Percentiles rank a stretch among this genome's conserved stretches.
These are phyloP conservation scores for Salix brachista DNA, from an alignment of 345 rosid genomes.

Conservation along the genomic window DNA sequence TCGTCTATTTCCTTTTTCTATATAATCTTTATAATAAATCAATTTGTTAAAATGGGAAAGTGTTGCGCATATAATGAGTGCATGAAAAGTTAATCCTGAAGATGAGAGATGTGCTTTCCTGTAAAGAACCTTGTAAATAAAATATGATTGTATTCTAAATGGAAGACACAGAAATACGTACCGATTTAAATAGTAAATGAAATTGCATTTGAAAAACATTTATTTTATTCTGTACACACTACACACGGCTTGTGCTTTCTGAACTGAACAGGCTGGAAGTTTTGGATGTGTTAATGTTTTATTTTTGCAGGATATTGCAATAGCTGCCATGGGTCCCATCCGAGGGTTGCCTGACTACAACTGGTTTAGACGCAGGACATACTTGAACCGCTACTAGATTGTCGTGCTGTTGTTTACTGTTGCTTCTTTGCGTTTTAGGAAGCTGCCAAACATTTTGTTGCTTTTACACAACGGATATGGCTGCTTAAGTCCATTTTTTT, in stretches of 20 bases:
- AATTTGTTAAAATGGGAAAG: neutral
- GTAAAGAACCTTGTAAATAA: neutral
- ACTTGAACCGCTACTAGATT: constrained; percentile 83
- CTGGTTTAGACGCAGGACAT: constrained; percentile 99
- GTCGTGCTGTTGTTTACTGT: neutral
- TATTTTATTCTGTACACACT: neutral
- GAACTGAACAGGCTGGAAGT: neutral
- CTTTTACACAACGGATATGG: constrained; percentile 17
- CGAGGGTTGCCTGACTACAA: constrained; percentile 86
- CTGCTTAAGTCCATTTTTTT: constrained; percentile 11
- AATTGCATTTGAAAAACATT: neutral
- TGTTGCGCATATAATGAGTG: neutral
- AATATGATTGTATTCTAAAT: neutral
- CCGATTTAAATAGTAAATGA: neutral
- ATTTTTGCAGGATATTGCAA: constrained; percentile 72
- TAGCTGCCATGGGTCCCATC: constrained; percentile 94
- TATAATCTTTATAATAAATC: neutral
- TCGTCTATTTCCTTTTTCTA: neutral
- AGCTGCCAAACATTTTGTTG: constrained; percentile 16
- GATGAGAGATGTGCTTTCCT: neutral
- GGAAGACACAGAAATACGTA: neutral
- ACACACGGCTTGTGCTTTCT: neutral
- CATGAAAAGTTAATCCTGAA: neutral
- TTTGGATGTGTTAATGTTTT: neutral
- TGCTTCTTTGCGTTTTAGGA: neutral